Evolutionary conservation across 2,329 filamentous ascomycete genomes (phyloP).

Genomic region (Paramyrothecium roridum): DNA sequence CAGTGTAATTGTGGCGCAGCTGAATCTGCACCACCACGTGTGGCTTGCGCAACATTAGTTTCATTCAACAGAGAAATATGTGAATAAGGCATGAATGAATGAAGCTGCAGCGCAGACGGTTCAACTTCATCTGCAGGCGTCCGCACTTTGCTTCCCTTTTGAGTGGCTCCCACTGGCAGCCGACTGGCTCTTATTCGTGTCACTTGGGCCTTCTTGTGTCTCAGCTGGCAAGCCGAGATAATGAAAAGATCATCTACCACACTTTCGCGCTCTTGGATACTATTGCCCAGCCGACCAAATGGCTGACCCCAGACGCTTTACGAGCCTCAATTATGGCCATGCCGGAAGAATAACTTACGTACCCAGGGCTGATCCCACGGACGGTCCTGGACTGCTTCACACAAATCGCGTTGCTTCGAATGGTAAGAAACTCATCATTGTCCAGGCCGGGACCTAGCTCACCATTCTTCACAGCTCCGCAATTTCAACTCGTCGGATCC

Average conservation of each 20-base stretch:
- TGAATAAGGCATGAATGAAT: no score
- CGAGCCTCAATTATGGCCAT: constrained; percentile 28
- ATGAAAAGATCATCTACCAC: constrained; percentile 22
- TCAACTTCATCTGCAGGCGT: no score
- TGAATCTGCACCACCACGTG: constrained; percentile 21
- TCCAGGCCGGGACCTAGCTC: constrained; percentile 4
- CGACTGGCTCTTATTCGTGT: neutral
- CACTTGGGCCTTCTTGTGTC: neutral
- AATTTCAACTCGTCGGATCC: constrained; percentile 27
- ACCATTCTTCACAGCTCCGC: constrained; percentile 18
- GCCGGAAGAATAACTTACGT: constrained; percentile 29
- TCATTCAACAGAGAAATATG: no score
- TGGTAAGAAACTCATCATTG: constrained; percentile 16
- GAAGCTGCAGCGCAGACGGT: no score
- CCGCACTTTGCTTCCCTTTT: no score
- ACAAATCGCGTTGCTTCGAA: constrained; percentile 23
- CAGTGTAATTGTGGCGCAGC: constrained; percentile 18
- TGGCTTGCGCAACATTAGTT: constrained; percentile 11
- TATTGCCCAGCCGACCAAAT: constrained; percentile 26
- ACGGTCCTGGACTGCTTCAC: constrained; percentile 23
- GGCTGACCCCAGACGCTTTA: constrained; percentile 29
- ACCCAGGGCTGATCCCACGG: constrained; percentile 14
- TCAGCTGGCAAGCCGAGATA: constrained; percentile 22
- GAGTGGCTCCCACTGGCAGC: no score
- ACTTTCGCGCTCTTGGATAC: constrained; percentile 23